Percentiles rank a stretch among this genome's conserved stretches.
phyloP scores from a whole-genome alignment of 2,329 filamentous ascomycete genomes.

The Stemphylium lycopersici region DNA sequence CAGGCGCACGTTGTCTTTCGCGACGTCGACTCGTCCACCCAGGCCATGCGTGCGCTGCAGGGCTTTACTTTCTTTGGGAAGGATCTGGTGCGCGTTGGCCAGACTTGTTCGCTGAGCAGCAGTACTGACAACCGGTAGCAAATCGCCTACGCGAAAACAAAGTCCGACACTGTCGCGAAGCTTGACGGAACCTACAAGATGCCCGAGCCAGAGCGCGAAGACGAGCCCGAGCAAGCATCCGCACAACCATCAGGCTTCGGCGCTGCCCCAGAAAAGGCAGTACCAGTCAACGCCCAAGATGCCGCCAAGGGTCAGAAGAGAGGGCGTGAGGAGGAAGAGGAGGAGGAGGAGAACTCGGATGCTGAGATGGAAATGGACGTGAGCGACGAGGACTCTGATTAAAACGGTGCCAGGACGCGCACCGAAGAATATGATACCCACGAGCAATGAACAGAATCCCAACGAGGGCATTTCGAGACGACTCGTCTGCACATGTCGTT shows the following conservation, averaged over 20 bases:
- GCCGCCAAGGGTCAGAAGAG: slow-evolving; percentile 69
- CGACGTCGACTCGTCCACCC: slow-evolving; percentile 88
- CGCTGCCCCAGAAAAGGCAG: slow-evolving; percentile 36
- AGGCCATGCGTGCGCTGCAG: slow-evolving; percentile 88
- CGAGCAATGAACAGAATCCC: slow-evolving; percentile 9
- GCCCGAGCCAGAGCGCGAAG: slow-evolving; percentile 53
- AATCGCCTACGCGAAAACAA: slow-evolving; percentile 88
- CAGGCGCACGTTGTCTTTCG: slow-evolving; percentile 93
- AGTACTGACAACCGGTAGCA: slow-evolving; percentile 60
- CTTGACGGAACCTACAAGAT: slow-evolving; percentile 88
- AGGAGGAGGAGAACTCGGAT: slow-evolving; percentile 61
- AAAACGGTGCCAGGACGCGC: background rate
- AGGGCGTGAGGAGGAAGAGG: slow-evolving; percentile 64
- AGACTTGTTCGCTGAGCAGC: background rate
- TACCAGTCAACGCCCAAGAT: slow-evolving; percentile 47
- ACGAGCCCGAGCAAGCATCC: slow-evolving; percentile 26
- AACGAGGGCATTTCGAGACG: background rate
- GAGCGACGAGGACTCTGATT: slow-evolving; percentile 71
- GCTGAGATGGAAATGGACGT: slow-evolving; percentile 69
- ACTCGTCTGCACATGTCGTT: background rate
- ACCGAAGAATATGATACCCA: slow-evolving; percentile 23
- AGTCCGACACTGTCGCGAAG: slow-evolving; percentile 86
- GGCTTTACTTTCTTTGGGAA: slow-evolving; percentile 85
- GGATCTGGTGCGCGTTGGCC: slow-evolving; percentile 70
- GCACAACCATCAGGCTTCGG: slow-evolving; percentile 54